Percentiles rank a stretch among this genome's conserved stretches.
Conservation (phyloP, 306 rosid species). For the Trifolium repens region DNA sequence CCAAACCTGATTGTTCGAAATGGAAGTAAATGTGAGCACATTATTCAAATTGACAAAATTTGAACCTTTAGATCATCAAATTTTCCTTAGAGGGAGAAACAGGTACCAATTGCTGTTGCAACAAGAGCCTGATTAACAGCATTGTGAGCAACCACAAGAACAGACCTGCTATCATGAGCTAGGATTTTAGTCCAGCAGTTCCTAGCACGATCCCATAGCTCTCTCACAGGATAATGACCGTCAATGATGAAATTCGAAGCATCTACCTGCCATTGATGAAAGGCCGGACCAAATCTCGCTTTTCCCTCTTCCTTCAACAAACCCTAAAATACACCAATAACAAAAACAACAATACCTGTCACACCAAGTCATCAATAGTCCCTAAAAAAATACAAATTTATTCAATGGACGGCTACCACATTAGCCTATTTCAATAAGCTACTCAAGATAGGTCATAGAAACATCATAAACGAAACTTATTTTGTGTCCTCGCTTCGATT, state of each 20-base stretch:
- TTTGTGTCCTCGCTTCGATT: background rate
- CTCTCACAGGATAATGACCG: conserved; percentile 94
- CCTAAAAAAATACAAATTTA: background rate
- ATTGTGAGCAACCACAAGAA: conserved; percentile 97
- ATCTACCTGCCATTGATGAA: conserved; percentile 84
- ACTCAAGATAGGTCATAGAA: background rate
- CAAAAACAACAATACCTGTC: conserved; percentile 36
- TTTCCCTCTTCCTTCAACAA: conserved; percentile 87
- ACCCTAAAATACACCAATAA: conserved; percentile 60
- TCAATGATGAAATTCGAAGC: conserved; percentile 79
- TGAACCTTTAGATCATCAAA: conserved; percentile 20
- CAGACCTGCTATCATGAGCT: conserved; percentile 78
- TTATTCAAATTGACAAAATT: conserved; percentile 31
- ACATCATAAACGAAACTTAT: background rate
- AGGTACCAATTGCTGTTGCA: conserved; percentile 87
- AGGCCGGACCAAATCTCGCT: conserved; percentile 75
- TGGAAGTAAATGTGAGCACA: conserved; percentile 1
- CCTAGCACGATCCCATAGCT: conserved; percentile 89
- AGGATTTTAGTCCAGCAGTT: conserved; percentile 78
- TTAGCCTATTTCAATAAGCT: background rate
- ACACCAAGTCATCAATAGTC: conserved; percentile 23
- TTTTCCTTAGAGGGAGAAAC: conserved; percentile 41
- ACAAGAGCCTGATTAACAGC: conserved; percentile 99
- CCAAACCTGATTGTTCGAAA: conserved; percentile 61
- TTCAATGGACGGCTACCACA: background rate